Conservation (phyloP, 1,139 yeast species). For the Pichia sp. region DNA sequence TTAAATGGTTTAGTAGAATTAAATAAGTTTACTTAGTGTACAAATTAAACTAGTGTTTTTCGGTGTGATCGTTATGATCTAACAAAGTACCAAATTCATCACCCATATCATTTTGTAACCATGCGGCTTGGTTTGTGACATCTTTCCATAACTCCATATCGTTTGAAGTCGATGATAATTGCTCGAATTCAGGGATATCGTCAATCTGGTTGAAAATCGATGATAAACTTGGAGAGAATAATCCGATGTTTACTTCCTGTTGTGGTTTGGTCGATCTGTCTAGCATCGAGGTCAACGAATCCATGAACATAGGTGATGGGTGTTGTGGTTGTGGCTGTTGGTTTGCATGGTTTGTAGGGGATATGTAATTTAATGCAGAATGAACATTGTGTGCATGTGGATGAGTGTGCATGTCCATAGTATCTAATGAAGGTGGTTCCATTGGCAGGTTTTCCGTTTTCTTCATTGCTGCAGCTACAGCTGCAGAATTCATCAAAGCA, state of each 20-base stretch:
- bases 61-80: slow-evolving; percentile 5
- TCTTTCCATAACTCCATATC: slow-evolving; percentile 75
- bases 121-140: slow-evolving; percentile 70
- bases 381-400: background rate
- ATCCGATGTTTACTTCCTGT: slow-evolving; percentile 5
- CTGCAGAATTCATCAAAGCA: no score
- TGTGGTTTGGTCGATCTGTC: slow-evolving; percentile 3
- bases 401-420: background rate
- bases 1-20: no score
- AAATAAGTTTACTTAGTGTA: no score
- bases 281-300: background rate
- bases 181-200: slow-evolving; percentile 29
- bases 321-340: no score
- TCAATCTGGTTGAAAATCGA: slow-evolving; percentile 29
- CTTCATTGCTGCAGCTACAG: no score
- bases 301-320: background rate
- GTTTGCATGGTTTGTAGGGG: background rate
- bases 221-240: slow-evolving; percentile 27
- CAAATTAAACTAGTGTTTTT: no score
- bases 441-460: no score
- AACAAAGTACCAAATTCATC: slow-evolving; percentile 16
- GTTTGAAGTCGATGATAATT: slow-evolving; percentile 31
- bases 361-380: background rate
- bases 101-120: slow-evolving; percentile 41
- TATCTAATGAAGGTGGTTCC: background rate